Conservation (phyloP, 306 rosid genomes). For the Glycine tomentella region DNA sequence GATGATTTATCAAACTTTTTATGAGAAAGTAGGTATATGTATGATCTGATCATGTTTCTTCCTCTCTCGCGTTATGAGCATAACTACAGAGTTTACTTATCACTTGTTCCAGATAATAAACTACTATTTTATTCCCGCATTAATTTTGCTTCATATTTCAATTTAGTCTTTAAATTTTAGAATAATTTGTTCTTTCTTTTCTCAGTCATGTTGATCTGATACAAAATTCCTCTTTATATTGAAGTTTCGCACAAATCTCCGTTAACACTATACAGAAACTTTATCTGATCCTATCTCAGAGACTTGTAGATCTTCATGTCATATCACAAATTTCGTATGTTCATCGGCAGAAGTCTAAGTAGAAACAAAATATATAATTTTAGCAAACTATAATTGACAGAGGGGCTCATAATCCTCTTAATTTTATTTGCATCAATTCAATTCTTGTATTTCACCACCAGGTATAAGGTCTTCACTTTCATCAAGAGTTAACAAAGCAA, state of each 20-base stretch:
- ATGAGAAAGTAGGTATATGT: neutral
- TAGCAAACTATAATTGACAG: neutral
- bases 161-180: neutral
- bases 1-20: neutral
- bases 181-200: conserved; percentile 1
- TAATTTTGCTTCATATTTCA: neutral
- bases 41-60: neutral
- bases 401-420: neutral
- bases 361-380: neutral
- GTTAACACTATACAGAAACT: too few species aligned
- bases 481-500: neutral
- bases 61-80: neutral
- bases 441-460: neutral
- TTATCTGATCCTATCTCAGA: neutral
- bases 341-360: neutral
- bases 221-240: neutral
- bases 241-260: neutral
- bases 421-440: neutral
- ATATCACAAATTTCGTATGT: neutral
- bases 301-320: neutral
- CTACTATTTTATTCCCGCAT: neutral
- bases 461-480: neutral
- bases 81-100: neutral
- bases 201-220: too few species aligned
- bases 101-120: neutral